These are phyloP conservation scores for Hanseniaspora uvarum DNA, from an alignment of 1,139 yeast genomes.

Conservation along the genomic window DNA sequence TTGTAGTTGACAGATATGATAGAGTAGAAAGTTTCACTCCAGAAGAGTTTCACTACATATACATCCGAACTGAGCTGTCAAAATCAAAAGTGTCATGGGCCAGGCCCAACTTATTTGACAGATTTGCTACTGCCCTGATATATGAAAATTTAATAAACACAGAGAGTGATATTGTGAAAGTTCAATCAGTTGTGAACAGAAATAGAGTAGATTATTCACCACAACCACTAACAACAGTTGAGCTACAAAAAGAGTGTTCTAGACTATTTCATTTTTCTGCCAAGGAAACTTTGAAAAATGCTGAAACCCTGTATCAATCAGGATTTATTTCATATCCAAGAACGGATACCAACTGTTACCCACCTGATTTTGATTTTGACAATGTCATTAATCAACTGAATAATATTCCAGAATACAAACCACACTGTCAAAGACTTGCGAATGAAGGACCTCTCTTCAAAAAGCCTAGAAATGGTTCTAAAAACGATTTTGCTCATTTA, in stretches of 20 bases:
- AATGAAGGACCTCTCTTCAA: slow-evolving; percentile 30
- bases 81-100: slow-evolving; percentile 48
- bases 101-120: slow-evolving; percentile 61
- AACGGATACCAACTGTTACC: slow-evolving; percentile 90
- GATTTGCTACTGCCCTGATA: slow-evolving; percentile 49
- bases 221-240: slow-evolving; percentile 89
- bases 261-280: slow-evolving; percentile 66
- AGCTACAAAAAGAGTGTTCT: slow-evolving; percentile 79
- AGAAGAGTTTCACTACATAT: slow-evolving; percentile 74
- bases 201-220: slow-evolving; percentile 77
- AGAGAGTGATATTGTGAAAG: slow-evolving; percentile 39
- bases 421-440: slow-evolving; percentile 35
- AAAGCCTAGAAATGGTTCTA: slow-evolving; percentile 65
- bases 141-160: slow-evolving; percentile 54
- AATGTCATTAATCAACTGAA: slow-evolving; percentile 52
- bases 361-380: slow-evolving; percentile 59
- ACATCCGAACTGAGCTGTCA: slow-evolving; percentile 36
- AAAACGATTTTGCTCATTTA: slow-evolving; percentile 95
- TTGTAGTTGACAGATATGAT: slow-evolving; percentile 86
- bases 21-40: slow-evolving; percentile 60
- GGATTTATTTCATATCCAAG: slow-evolving; percentile 93
- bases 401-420: slow-evolving; percentile 31
- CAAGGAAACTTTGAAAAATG: slow-evolving; percentile 67
- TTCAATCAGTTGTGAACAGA: slow-evolving; percentile 44
- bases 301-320: slow-evolving; percentile 73